A percentile compares a stretch with the other conserved stretches of the same genome.
Evolutionary conservation across 176 grass and related monocot species (phyloP).

Genomic region (Phoenix roebelenii): DNA sequence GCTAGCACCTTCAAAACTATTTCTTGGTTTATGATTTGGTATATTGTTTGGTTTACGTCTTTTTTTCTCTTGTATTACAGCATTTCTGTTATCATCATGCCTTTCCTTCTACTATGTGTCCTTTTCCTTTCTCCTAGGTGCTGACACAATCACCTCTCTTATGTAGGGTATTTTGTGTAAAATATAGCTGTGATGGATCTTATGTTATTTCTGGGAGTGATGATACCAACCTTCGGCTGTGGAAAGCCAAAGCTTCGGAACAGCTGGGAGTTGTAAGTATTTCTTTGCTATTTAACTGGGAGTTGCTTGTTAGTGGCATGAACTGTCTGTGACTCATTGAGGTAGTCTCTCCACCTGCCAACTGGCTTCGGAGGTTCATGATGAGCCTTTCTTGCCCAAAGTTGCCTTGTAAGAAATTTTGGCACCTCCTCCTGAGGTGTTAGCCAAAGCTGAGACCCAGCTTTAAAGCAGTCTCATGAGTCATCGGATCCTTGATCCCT

Average conservation of each 20-base stretch:
- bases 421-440: too few species aligned
- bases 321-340: too few species aligned
- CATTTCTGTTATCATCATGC: not conserved
- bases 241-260: constrained; percentile 89
- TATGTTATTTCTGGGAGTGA: constrained; percentile 97
- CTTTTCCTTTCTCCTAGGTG: not conserved
- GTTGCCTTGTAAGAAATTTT: too few species aligned
- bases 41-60: not conserved
- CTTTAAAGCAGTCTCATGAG: too few species aligned
- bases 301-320: too few species aligned
- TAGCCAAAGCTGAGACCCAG: too few species aligned
- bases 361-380: too few species aligned
- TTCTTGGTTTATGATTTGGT: too few species aligned
- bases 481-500: too few species aligned
- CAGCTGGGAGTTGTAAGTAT: constrained; percentile 87
- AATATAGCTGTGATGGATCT: constrained; percentile 74
- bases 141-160: constrained; percentile 15
- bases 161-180: constrained; percentile 90
- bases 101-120: not conserved
- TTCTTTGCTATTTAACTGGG: not conserved
- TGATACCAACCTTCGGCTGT: constrained; percentile 90
- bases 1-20: too few species aligned
- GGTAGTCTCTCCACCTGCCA: too few species aligned
- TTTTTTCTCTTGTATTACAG: not conserved
- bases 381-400: too few species aligned